Base-by-base conservation (phyloP, 352 stramenopile species). In the Aphanomyces euteiches region DNA sequence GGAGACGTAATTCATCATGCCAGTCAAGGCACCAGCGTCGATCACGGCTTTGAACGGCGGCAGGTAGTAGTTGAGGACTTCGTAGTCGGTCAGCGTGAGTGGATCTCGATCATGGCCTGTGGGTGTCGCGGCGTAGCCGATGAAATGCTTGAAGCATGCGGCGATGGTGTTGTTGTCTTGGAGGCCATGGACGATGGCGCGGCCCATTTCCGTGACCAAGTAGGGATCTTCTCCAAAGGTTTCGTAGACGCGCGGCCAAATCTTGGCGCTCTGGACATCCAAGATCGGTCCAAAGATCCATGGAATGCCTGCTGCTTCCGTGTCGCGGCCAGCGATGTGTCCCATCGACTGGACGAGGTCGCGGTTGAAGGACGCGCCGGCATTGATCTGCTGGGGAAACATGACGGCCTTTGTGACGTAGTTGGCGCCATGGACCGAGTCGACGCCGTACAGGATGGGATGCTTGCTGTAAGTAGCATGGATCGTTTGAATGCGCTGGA, bases 211-310 rank as follows among this genome's bases (percentile, higher is more conserved):
- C 2, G 77, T 73, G 3, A 87, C 83, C 7, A 93, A 19, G 50
- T 78, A 74, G 17, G 82, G 82, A 76, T 93, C 85, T 75, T 94
- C 87, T 10, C 89, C 87, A 80, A 95, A 96, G 1, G 86, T 95
- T 75, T 96, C 89, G 60, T 80, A 92, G 10, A 88, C 82, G 19
- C 87, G 77, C 6, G 79, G 59, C 87, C 87, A 96, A 34, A 83
- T 69, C 21, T 76, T 73, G 66, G 80, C 75, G 38, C 87, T 81
- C 53, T 88, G 78, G 66, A 88, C 82, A 37, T 84, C 84, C 28
- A 96, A 65, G n/a, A 94, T 83, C 3, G 88, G 88, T 41, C 75
- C 78, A 78, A 93, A 96, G 36, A 92, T 75, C 88, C 88, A 96
- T 21, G 74, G 69, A 38, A 96, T 84, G 3, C 84, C 88, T 8